Base-by-base conservation (phyloP, 768 basidiomycete species). In the Boletellus sp. region DNA sequence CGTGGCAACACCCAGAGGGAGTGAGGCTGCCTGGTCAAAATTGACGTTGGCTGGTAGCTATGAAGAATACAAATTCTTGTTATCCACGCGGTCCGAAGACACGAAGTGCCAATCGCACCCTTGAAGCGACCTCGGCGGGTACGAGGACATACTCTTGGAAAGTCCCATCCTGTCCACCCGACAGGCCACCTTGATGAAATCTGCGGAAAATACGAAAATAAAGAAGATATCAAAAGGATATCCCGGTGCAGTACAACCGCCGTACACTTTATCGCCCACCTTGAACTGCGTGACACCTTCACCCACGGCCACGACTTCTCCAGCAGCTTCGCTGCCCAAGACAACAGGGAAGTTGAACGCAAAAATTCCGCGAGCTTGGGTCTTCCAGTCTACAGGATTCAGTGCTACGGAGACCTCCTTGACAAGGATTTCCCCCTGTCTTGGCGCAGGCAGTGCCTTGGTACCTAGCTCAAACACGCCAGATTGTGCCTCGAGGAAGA, bases 361-460 rank as follows among this genome's bases (percentile, higher is more conserved):
- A 17, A 50, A 5, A 22, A 45, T 0, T 4, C 48, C 50, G 1
- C 28, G 16, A 3, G 38, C 19, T 41, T 54, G 63, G 9, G 63
- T 58, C 43, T 58, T 66, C 63, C 63, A 63, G 48, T 81, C 78
- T 10, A 71, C 55, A 7, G 79, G 78, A 51, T 79, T 77, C 20
- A 79, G 51, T 10, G 66, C 70, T 0, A 73, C 66, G 1, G 77
- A 59, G 28, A 66, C 48, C 35, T 75, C 59, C 54, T 71, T 74
- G 54, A 78, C 63, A 40, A 79, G 66, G 31, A 79, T 44, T 45
- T 78, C 74, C 23, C 71, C 71, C 1, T 69, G 65, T 0, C 72
- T 71, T 1, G 78, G 77, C 15, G 40, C 17, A 20, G 53, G 53
- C 0, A 39, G 5, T 6, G 47, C 26, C 38, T 41, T 59, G 34